phyloP scores from a whole-genome alignment of 352 stramenopile species.

The Phytophthora cactorum region DNA sequence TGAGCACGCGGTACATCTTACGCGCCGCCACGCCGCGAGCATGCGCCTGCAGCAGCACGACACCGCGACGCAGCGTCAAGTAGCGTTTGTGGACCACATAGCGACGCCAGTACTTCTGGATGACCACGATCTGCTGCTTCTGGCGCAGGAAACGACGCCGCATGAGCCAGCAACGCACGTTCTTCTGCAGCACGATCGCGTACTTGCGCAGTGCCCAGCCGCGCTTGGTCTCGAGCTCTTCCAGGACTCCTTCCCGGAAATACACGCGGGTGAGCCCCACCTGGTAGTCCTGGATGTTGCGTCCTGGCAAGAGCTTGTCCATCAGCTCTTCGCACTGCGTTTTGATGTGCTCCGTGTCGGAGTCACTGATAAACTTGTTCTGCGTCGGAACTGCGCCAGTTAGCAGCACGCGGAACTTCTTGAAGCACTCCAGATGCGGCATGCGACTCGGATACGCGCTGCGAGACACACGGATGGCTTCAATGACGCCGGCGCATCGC shows the following conservation, averaged over 20 bases:
- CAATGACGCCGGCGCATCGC: constrained; percentile 85
- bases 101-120: constrained; percentile 83
- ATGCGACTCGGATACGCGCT: constrained; percentile 86
- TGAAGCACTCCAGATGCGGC: constrained; percentile 77
- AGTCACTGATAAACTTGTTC: constrained; percentile 44
- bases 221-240: constrained; percentile 78
- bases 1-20: constrained; percentile 71
- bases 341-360: constrained; percentile 60
- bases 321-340: constrained; percentile 72
- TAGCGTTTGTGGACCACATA: constrained; percentile 71
- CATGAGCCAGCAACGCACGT: constrained; percentile 68
- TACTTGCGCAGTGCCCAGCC: constrained; percentile 76
- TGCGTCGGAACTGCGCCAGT: constrained; percentile 38
- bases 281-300: constrained; percentile 87
- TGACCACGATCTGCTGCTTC: constrained; percentile 50
- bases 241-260: constrained; percentile 86
- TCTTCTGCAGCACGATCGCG: constrained; percentile 78
- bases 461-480: constrained; percentile 88
- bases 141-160: constrained; percentile 58
- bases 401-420: constrained; percentile 76
- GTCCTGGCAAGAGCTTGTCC: constrained; percentile 63
- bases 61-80: constrained; percentile 48
- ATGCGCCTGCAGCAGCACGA: constrained; percentile 68
- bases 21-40: constrained; percentile 63
- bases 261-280: constrained; percentile 87